phyloP scores from a whole-genome alignment of 495 filamentous ascomycete species.

The Penicillium longicatenatum region DNA sequence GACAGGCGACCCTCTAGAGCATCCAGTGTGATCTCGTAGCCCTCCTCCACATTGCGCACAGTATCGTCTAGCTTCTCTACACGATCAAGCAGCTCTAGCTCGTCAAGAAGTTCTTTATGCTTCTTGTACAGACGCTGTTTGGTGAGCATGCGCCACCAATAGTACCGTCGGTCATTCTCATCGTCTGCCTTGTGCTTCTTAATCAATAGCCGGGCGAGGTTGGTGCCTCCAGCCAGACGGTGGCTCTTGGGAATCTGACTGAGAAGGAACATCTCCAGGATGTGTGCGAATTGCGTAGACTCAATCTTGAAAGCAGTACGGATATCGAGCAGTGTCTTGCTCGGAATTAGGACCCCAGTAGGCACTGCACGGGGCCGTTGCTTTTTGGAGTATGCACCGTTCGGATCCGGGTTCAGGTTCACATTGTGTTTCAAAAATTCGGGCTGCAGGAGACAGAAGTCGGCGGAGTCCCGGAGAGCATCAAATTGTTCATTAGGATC shows the following conservation, averaged over 20 bases:
- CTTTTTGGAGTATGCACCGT: conserved; percentile 38
- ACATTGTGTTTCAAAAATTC: conserved; percentile 47
- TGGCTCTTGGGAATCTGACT: conserved; percentile 66
- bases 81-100: conserved; percentile 75
- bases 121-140: conserved; percentile 82
- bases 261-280: conserved; percentile 88
- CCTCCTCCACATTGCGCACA: conserved; percentile 73
- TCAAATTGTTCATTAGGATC: conserved; percentile 96
- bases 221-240: conserved; percentile 54
- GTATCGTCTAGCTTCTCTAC: conserved; percentile 81
- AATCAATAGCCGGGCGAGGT: conserved; percentile 53
- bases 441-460: conserved; percentile 65
- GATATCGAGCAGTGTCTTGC: conserved; percentile 57
- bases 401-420: conserved; percentile 46
- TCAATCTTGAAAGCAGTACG: conserved; percentile 74
- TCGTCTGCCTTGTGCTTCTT: conserved; percentile 54
- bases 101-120: conserved; percentile 73
- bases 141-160: conserved; percentile 79
- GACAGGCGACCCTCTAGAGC: conserved; percentile 45
- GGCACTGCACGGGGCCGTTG: conserved; percentile 53
- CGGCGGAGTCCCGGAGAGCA: conserved; percentile 80
- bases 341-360: conserved; percentile 62
- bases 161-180: conserved; percentile 64
- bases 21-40: conserved; percentile 71
- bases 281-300: conserved; percentile 80